Base-by-base conservation (phyloP, 148 eudicot species). In the Camellia sinensis region DNA sequence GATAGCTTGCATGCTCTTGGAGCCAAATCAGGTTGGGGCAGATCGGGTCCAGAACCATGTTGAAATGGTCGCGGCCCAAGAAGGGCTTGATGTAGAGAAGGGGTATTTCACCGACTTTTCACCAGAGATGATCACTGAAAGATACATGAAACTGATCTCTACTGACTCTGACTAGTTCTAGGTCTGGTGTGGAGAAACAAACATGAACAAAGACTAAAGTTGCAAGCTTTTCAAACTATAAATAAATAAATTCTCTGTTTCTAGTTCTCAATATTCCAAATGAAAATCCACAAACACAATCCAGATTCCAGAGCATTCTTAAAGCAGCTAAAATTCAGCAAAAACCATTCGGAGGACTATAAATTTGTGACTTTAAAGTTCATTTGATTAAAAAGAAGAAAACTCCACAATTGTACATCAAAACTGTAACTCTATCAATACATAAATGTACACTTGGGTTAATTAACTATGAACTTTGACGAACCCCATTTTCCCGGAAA, bases 61-160 rank as follows among this genome's bases (percentile, higher is more conserved):
- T 6, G 85, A 87, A 75, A 83, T 85, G 88, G 75, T 87, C 75
- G 90, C 88, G 43, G 80, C 85, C 29, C 54, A 85, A 79, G 90
- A 87, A 83, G 90, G 88, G 46, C 73, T 87, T n/a, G 90, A 87
- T 67, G 90, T 87, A n/a, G 88, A 85, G 84, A 85, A 85, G 73
- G 90, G 90, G 21, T 87, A 87, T 53, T 87, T 85, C 63, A 85
- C 90, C 77, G 90, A 87, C 65, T 83, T 76, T 14, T 75, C 90
- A 41, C 88, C 86, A 5, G 86, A 85, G 72, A 87, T 87, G 88
- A 84, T 87, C 68, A 83, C 80, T 77, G 90, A 90, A 21, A 91
- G 84, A 76, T 91, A 91, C 82, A 75, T 82, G 67, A 86, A 81
- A 22, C 18, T 84, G 59, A 77, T 87, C 18, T 87, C 88, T 71